Evolutionary conservation across 2,329 filamentous ascomycete species (phyloP), one percentile per base, ranked within the genome.

Genomic region (Verticillium longisporum): DNA sequence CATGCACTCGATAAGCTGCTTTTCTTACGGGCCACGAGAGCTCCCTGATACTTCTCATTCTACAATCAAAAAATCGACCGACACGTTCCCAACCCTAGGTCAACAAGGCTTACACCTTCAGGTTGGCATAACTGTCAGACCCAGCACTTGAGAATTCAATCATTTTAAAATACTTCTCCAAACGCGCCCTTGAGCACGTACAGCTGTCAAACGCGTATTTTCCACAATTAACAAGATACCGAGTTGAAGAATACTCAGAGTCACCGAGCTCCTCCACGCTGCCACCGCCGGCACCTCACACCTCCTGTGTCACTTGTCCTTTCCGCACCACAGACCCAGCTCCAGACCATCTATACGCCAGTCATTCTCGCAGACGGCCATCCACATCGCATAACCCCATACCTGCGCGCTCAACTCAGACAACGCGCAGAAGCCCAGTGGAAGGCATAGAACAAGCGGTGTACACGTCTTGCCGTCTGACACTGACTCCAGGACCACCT

Each of bases 371-470:
- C 41, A 59, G 15, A 37, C 57, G 57, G 57, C 13, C 14, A 7
- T 33, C 57, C 31, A 18, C 57, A 59, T 54, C 33, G 54, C 34
- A 14, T 53, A 18, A 13, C 26, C 18, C 32, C 45, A 59, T 32
- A n/a, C 57, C 18, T 31, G 31, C 32, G 54, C 10, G 15, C 15
- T 14, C 21, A 32, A 33, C 54, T 33, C 54, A 55, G 54, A 55
- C 54, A 55, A 55, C 54, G 54, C 31, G 57, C 32, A 33, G 45
- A 59, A 59, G 57, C 41, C 2, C 45, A 13, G 18, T 37, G 33
- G 57, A 59, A 59, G 31, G 15, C 32, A 15, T n/a, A 59, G 41
- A 59, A 59, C 31, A 45, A 50, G 57, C 57, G 57, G 57, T 59
- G 57, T 54, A 55, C 11, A 13, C 4, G 11, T 6, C 26, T 45